Evolutionary conservation across 176 grass and related monocot genomes (phyloP), one percentile per base, ranked within the genome.

Genomic region (bread wheat (Triticum aestivum)): DNA sequence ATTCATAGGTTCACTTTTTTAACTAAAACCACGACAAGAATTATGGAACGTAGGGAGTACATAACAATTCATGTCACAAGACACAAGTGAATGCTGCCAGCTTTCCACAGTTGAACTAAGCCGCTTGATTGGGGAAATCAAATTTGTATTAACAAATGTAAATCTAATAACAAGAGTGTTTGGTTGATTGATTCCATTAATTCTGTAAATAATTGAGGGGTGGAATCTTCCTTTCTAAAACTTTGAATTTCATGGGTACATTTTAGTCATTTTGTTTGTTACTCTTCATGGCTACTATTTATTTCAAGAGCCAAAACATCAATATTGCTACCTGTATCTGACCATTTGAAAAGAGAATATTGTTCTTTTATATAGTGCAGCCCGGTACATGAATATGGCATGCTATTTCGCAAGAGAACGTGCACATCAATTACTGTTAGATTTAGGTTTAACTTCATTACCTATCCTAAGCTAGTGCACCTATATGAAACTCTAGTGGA

Each of bases 251-350:
- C 29, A 59, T 35, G 32, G 26, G 52, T 61, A 59, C 18, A 14
- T 38, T 38, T 11, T 38, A 24, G 20, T n/a, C 75, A 37, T 37
- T 61, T 78, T 37, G 44, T n/a, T 37, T 21, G 21, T 51, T 29
- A 30, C 24, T 30, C 72, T 47, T 74, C 41, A 14, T 74, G 42
- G 41, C 72, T 49, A 11, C 41, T 21, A 44, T 44, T 73, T 73
- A 26, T 20, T 78, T 78, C 18, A 77, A 58, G 70, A 75, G 45
- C 30, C 51, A 78, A 59, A 78, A 78, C 30, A 59, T 37, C 51
- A 38, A 26, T 79, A 61, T 39, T 79, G 21, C 26, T 27, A 15
- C 71, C 13, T n/a, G 8, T 15, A 74, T 54, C 2, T 54, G 26
- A 54, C 27, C 47, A 77, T 33, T 18, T 20, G 15, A 20, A 33